phyloP scores from a whole-genome alignment of 768 basidiomycete genomes.

The Melanogaster broomeanus region DNA sequence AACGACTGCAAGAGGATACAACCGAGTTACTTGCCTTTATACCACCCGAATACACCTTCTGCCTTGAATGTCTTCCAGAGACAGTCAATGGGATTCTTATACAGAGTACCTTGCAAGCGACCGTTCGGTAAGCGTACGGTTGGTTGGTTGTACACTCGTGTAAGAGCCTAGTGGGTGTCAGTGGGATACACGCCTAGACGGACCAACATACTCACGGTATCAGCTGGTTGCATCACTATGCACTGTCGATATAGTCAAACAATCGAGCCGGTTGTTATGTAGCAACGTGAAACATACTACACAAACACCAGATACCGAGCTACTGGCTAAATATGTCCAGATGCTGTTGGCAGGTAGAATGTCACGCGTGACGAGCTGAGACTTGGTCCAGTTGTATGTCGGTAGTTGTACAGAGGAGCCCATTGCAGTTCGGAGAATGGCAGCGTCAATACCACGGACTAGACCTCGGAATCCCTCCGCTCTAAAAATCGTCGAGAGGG shows the following conservation, averaged over 20 bases:
- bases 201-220: slow-evolving; percentile 59
- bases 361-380: slow-evolving; percentile 65
- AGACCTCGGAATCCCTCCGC: slow-evolving; percentile 81
- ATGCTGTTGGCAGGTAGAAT: slow-evolving; percentile 75
- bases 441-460: slow-evolving; percentile 89
- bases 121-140: slow-evolving; percentile 73
- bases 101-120: slow-evolving; percentile 69
- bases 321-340: slow-evolving; percentile 87
- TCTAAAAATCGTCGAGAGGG: slow-evolving; percentile 74
- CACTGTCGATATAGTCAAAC: slow-evolving; percentile 47
- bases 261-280: slow-evolving; percentile 2
- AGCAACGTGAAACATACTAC: slow-evolving; percentile 59
- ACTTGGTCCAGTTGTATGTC: slow-evolving; percentile 93
- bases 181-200: not conserved
- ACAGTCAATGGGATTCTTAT: slow-evolving; percentile 93
- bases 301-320: slow-evolving; percentile 86
- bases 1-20: not conserved
- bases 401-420: slow-evolving; percentile 96
- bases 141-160: slow-evolving; percentile 96
- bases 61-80: slow-evolving; percentile 92
- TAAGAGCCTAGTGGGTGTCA: slow-evolving; percentile 60
- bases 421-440: slow-evolving; percentile 92
- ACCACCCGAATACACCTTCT: slow-evolving; percentile 93
- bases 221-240: slow-evolving; percentile 92
- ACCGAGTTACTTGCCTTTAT: slow-evolving; percentile 68